These are phyloP conservation scores for Pleurotus tuber-regium DNA, from an alignment of 768 basidiomycete genomes.

Conservation along the genomic window DNA sequence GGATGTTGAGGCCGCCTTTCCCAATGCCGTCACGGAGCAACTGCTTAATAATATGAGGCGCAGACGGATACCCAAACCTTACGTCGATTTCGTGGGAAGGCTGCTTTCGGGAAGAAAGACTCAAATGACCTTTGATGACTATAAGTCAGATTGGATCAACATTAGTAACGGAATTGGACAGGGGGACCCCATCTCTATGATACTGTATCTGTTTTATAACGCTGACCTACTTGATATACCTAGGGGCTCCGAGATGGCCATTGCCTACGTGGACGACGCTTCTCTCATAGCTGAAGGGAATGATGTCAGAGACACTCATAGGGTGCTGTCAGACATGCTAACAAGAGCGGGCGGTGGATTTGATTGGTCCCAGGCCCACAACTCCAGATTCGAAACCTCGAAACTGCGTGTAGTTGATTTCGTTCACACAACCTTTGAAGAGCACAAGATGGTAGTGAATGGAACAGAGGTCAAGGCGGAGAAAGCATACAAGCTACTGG, in stretches of 20 bases:
- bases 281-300: slow-evolving; percentile 9
- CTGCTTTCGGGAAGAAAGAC: slow-evolving; percentile 12
- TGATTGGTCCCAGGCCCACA: slow-evolving; percentile 18
- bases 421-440: background rate
- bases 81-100: slow-evolving; percentile 16
- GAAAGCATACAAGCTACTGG: background rate
- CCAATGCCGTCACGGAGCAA: slow-evolving; percentile 27
- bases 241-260: background rate
- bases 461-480: background rate
- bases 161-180: slow-evolving; percentile 4
- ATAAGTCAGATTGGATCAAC: slow-evolving; percentile 2
- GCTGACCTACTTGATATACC: slow-evolving; percentile 17
- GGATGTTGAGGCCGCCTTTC: slow-evolving; percentile 43
- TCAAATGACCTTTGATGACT: slow-evolving; percentile 20
- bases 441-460: background rate
- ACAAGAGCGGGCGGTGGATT: slow-evolving; percentile 8
- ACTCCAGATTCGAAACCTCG: slow-evolving; percentile 12
- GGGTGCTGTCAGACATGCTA: slow-evolving; percentile 14
- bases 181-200: slow-evolving; percentile 5
- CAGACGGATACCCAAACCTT: slow-evolving; percentile 21
- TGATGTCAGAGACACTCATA: slow-evolving; percentile 7
- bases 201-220: slow-evolving; percentile 23
- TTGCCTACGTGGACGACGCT: slow-evolving; percentile 19
- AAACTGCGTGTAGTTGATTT: slow-evolving; percentile 12
- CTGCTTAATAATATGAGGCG: slow-evolving; percentile 31